Base-by-base conservation (phyloP, 2,329 filamentous ascomycete species). In the Pyrenophora seminiperda region DNA sequence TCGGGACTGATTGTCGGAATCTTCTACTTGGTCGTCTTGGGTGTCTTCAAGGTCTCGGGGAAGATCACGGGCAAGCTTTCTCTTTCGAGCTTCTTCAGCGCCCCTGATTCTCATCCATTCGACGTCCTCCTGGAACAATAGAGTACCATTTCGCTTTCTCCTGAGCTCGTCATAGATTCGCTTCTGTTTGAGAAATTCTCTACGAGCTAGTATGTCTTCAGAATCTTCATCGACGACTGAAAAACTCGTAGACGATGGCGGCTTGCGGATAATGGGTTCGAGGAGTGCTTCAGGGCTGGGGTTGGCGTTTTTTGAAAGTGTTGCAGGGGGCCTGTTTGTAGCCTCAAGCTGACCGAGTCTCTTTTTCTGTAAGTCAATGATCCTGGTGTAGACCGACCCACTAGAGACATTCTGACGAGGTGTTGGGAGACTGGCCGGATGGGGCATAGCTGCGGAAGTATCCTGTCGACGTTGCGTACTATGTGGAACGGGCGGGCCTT, bases 61-160 rank as follows among this genome's bases (percentile, higher is more conserved):
- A 18, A 58, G 19, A 40, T 61, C 56, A 3, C 65, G 59, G 7
- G 50, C 32, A 27, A 52, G 56, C 34, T 63, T 67, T 31, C 42
- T 53, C 19, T 31, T 31, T 11, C 59, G 36, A 11, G 61, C 59
- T 7, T 54, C 34, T 46, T 73, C 66, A 0, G 37, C 56, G 3
- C 32, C 41, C 33, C 44, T 18, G 10, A 72, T 58, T 41, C 50
- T 63, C 53, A 67, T 54, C 66, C 63, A 73, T 15, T 63, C 63
- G 19, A 73, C 34, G 2, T 72, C 62, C 20, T 69, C 49, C 6
- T 33, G 31, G 41, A 72, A 68, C 1, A 37, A 34, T 0, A 70
- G 54, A 2, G 22, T 38, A 7, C 67, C 63, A 11, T 44, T 45
- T 29, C 58, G 57, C 18, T 55, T 58, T 7, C 9, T 37, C 36